Evolutionary conservation across 2,329 filamentous ascomycete genomes (phyloP), one percentile per base, ranked within the genome.

Genomic region (Microsporum audouinii): DNA sequence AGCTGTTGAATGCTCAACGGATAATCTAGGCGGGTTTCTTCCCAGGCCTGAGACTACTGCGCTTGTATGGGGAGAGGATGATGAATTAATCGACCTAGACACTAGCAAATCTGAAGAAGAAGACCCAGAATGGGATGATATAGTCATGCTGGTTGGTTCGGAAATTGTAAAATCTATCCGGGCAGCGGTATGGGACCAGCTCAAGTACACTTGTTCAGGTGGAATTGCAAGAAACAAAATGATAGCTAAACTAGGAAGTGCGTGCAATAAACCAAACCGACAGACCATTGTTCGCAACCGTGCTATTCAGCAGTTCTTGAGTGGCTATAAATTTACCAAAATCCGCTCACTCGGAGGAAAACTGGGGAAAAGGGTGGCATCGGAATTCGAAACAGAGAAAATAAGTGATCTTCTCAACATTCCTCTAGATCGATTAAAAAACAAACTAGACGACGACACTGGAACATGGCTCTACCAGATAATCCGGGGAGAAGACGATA

Each of bases 261-360:
- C 84, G 5, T 85, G 91, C 76, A 91, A 90, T 76, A 99, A 99
- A 73, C 94, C 94, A 38, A 94, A 96, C 70, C 84, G 88, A 66
- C 94, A 99, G 75, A 97, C 92, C 0, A 84, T 97, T n/a, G 85
- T 99, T 57, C 87, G 94, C 29, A 92, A 89, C 70, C 84, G 91
- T 55, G 92, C 92, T 0, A 80, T 90, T 1, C 80, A 85, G 64
- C 80, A 87, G 49, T 99, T 99, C 69, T 77, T 99, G 47, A 83
- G 82, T 6, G 84, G 83, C 14, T 91, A 95, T 79, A 96, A 95
- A 70, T 92, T 96, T 69, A 95, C 91, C 14, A 96, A 96, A 73
- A 94, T 99, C 60, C 83, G 92, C 14, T 95, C 92, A 72, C 77
- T 99, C n/a, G 94, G 94, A 33, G 94, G 94, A 27, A 97, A 97